A percentile compares a stretch with the other conserved stretches of the same genome.
Evolutionary conservation across 106 monocot species (phyloP).

Genomic region (Dendrobium nobile): DNA sequence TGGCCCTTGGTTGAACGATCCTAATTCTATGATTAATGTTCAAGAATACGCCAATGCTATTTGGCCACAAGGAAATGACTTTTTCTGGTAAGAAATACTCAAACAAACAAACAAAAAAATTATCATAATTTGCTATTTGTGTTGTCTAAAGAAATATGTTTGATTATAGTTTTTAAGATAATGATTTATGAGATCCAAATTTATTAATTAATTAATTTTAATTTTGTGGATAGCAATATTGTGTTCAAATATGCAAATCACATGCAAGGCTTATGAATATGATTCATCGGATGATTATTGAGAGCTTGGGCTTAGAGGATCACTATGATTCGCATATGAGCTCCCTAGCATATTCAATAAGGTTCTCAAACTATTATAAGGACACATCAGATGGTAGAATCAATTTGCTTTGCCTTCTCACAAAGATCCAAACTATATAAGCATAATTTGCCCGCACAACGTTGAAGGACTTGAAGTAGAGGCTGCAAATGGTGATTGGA

Average conservation of each 20-base stretch:
- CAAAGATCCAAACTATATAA: background rate
- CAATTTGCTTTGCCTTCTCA: background rate
- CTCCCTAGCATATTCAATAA: background rate
- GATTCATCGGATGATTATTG: slow-evolving; percentile 31
- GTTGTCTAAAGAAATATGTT: too few relatives aligned
- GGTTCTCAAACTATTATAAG: background rate
- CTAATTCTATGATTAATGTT: too few relatives aligned
- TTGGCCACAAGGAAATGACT: too few relatives aligned
- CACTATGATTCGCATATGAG: too few relatives aligned
- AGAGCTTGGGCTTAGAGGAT: slow-evolving; percentile 18
- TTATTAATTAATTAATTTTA: too few relatives aligned
- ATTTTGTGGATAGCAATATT: slow-evolving; percentile 12
- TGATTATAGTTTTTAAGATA: too few relatives aligned
- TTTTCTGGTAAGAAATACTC: too few relatives aligned
- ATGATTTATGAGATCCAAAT: too few relatives aligned
- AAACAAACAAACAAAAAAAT: too few relatives aligned
- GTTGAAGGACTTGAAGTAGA: background rate
- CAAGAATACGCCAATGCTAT: too few relatives aligned
- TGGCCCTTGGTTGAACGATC: too few relatives aligned
- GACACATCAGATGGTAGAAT: background rate
- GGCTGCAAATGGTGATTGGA: background rate
- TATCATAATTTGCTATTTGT: too few relatives aligned
- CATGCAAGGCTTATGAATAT: slow-evolving; percentile 18
- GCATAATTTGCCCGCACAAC: background rate
- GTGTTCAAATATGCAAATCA: slow-evolving; percentile 18